Base-by-base conservation (phyloP, 495 filamentous ascomycete genomes). In the Aspergillus sparsus region DNA sequence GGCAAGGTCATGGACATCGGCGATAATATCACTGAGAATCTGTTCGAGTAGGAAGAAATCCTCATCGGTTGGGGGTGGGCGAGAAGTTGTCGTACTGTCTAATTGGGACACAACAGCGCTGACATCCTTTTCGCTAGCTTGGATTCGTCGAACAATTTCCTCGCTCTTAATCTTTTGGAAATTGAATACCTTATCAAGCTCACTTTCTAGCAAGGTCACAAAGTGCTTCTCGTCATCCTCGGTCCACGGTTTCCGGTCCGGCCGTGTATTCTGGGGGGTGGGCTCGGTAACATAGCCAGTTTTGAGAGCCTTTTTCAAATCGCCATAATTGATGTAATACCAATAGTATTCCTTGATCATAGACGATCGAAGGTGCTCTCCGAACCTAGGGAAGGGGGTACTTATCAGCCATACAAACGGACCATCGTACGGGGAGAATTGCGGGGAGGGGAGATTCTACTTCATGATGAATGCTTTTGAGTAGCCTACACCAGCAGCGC, bases 271-370 rank as follows among this genome's bases (percentile, higher is more conserved):
- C 31, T 81, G 74, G 34, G 82, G 77, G 10, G 80, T 80, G 2
- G 82, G 81, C 45, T 77, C 62, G 57, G 81, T 74, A 56, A 85
- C 82, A 62, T 84, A 89, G 35, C 85, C 81, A 35, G 81, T 87
- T 72, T 93, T 96, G 59, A 99, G 86, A 62, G 89, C 86, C 63
- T 80, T 79, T 76, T 99, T 99, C 49, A 99, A 84, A 59, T 88
- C 89, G 65, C 98, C 92, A 74, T 99, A 99, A 72, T 88, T 87
- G 74, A 99, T 97, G 78, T 98, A 99, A 80, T 95, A 89, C 83
- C 91, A 95, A 72, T 90, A 86, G 78, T 92, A 98, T 73, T 97
- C 94, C 78, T 88, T 89, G 75, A 98, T 92, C 67, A 96, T 84
- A 63, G 92, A 96, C 58, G 90, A 91, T 42, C 89, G 89, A 61